A percentile compares a stretch with the other conserved stretches of the same genome.
phyloP scores from a whole-genome alignment of 768 basidiomycete species.

The Podaxis sp. region DNA sequence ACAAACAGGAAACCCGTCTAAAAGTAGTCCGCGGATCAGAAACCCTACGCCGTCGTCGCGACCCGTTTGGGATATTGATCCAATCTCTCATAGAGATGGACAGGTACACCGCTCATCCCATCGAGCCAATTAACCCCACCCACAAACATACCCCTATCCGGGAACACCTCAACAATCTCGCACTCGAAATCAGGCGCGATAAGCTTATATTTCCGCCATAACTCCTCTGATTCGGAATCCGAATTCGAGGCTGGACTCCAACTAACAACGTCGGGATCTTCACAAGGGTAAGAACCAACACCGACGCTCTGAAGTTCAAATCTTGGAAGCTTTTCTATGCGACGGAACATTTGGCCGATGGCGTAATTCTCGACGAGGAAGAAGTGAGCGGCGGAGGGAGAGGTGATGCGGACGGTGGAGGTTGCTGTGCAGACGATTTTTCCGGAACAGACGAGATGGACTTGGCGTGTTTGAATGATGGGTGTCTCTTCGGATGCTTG shows the following conservation, averaged over 20 bases:
- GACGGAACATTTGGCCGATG: constrained; percentile 65
- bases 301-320: background rate
- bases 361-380: constrained; percentile 65
- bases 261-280: background rate
- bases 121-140: constrained; percentile 51
- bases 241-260: background rate
- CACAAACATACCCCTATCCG: constrained; percentile 61
- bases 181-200: constrained; percentile 54
- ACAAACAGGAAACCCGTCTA: background rate
- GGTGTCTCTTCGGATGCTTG: constrained; percentile 32
- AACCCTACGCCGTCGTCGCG: background rate
- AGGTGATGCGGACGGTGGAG: constrained; percentile 58
- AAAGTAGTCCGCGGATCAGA: background rate
- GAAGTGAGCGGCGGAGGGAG: constrained; percentile 49
- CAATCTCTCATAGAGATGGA: background rate
- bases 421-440: constrained; percentile 60
- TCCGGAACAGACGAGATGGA: constrained; percentile 53
- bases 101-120: constrained; percentile 1
- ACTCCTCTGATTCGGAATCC: constrained; percentile 13
- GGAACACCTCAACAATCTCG: constrained; percentile 68
- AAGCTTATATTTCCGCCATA: constrained; percentile 58
- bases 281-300: background rate
- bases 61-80: background rate
- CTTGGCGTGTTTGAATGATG: constrained; percentile 61
- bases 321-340: constrained; percentile 23